Evolutionary conservation across 176 grass and related monocot genomes (phyloP).

Genomic region (Stipa capillata): DNA sequence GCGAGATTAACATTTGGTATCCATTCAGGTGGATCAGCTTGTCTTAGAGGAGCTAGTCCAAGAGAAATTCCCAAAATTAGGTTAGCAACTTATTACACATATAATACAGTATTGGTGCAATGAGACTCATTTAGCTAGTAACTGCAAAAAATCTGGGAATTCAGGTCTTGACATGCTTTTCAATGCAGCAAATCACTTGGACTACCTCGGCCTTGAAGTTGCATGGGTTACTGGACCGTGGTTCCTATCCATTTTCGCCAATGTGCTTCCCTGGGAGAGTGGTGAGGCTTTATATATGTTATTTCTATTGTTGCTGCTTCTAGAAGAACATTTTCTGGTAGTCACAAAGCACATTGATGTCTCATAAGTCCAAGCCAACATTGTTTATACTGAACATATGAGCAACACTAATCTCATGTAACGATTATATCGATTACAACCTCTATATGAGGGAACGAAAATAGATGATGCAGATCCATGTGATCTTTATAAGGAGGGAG

Average conservation of each 20-base stretch:
- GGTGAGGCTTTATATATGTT: slow-evolving; percentile 59
- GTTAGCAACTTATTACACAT: slow-evolving; percentile 36
- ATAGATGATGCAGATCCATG: not conserved
- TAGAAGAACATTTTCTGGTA: slow-evolving; percentile 19
- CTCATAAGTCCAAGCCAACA: not conserved
- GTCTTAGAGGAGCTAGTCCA: slow-evolving; percentile 90
- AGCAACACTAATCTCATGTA: not conserved
- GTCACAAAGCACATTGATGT: not conserved
- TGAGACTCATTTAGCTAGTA: not conserved
- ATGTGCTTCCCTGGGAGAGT: slow-evolving; percentile 99
- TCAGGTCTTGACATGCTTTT: slow-evolving; percentile 14
- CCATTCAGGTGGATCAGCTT: slow-evolving; percentile 91
- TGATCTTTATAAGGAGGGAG: not conserved
- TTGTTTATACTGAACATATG: not conserved
- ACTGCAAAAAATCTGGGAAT: slow-evolving; percentile 13
- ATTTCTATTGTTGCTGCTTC: slow-evolving; percentile 7
- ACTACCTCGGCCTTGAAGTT: slow-evolving; percentile 88
- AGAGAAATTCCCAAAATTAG: slow-evolving; percentile 98
- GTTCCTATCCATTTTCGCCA: slow-evolving; percentile 98
- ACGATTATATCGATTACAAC: slow-evolving; percentile 2
- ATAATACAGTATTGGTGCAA: slow-evolving; percentile 12
- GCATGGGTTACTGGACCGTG: slow-evolving; percentile 98
- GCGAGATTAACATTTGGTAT: slow-evolving; percentile 27
- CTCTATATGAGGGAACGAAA: not conserved
- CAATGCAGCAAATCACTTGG: slow-evolving; percentile 88